Conservation (phyloP, 306 rosid genomes). For the Citrullus colocynthis region DNA sequence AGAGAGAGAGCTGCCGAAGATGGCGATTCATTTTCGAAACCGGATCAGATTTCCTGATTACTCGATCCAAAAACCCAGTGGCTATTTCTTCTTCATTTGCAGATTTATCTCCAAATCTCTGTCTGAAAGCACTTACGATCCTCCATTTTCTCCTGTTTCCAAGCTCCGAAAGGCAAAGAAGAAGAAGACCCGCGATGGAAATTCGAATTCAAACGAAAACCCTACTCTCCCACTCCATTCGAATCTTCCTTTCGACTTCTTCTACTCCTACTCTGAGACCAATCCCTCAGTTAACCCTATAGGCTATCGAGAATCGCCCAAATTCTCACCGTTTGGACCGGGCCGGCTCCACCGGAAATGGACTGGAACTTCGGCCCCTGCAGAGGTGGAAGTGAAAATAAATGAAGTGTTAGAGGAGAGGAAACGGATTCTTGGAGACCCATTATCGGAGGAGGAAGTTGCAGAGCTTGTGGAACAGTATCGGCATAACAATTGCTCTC, state of each 20-base stretch:
- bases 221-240: slow-evolving; percentile 33
- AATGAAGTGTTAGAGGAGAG: slow-evolving; percentile 30
- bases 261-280: slow-evolving; percentile 64
- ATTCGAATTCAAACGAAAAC: slow-evolving; percentile 9
- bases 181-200: neutral
- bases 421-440: slow-evolving; percentile 53
- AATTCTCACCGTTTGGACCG: slow-evolving; percentile 83
- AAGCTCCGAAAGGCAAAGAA: slow-evolving; percentile 22
- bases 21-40: neutral
- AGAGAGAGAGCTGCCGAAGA: neutral
- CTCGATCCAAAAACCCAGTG: neutral
- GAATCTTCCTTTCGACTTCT: slow-evolving; percentile 72
- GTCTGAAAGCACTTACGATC: slow-evolving; percentile 36
- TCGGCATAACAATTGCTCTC: slow-evolving; percentile 64
- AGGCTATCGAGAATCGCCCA: slow-evolving; percentile 81
- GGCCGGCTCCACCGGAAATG: slow-evolving; percentile 65
- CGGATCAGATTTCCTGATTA: neutral
- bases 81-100: slow-evolving; percentile 2
- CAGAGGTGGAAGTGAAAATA: slow-evolving; percentile 24
- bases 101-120: slow-evolving; percentile 16
- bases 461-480: slow-evolving; percentile 67
- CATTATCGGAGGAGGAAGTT: slow-evolving; percentile 54
- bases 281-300: slow-evolving; percentile 36
- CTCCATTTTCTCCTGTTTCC: slow-evolving; percentile 49
- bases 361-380: slow-evolving; percentile 61